Conservation (phyloP, 305 asterid species). For the Rubia tinctorum region DNA sequence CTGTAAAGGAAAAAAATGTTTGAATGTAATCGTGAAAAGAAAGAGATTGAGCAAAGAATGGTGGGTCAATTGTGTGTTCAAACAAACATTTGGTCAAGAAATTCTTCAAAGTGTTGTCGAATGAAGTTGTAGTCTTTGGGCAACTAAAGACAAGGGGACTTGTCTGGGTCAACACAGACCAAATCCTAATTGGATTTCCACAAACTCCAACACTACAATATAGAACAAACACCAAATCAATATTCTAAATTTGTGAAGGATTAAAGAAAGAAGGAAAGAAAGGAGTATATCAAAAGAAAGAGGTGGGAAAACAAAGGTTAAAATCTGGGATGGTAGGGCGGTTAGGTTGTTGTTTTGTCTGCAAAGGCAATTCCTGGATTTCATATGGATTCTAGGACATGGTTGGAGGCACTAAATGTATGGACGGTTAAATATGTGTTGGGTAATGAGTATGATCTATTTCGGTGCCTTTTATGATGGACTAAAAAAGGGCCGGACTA, state of each 20-base stretch:
- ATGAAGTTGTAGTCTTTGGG: slow-evolving; percentile 3
- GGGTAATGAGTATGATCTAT: too few relatives aligned
- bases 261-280: not conserved
- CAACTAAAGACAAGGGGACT: slow-evolving; percentile 17
- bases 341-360: slow-evolving; percentile 13
- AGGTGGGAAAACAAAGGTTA: not conserved
- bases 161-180: slow-evolving; percentile 23
- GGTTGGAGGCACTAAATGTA: too few relatives aligned
- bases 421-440: too few relatives aligned
- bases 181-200: slow-evolving; percentile 17
- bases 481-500: too few relatives aligned
- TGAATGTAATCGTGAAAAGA: slow-evolving; percentile 5
- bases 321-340: not conserved
- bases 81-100: not conserved
- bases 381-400: not conserved
- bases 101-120: not conserved
- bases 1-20: not conserved
- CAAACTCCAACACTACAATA: slow-evolving; percentile 11
- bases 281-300: not conserved
- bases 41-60: slow-evolving; percentile 4
- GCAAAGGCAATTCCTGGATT: slow-evolving; percentile 9
- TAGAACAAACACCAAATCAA: slow-evolving; percentile 1
- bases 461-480: too few relatives aligned
- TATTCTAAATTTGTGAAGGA: not conserved
- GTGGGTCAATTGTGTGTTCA: slow-evolving; percentile 8